Base-by-base conservation (phyloP, 2,329 filamentous ascomycete species). In the Diaporthe batatas region DNA sequence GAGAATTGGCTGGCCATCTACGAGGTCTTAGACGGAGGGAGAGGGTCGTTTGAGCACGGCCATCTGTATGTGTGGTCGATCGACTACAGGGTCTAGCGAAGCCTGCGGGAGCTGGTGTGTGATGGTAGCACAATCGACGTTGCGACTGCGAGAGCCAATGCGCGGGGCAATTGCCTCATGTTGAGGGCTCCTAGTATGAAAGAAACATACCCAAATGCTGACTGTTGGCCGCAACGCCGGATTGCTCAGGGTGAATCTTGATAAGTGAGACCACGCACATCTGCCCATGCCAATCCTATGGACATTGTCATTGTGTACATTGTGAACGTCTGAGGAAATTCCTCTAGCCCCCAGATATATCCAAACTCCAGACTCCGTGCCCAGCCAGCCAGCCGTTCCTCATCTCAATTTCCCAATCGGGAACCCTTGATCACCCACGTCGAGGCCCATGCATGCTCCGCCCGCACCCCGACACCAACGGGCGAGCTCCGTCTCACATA, bases 301-400 rank as follows among this genome's bases (percentile, higher is more conserved):
- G 32, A n/a, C 62, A 1, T 44, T 11, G 1, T 67, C 1, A 53
- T 39, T 14, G 5, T 23, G 11, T 49, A 12, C 18, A 53, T 21
- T 34, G 47, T 18, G 25, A 6, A 25, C 21, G 51, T 67, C 16
- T 53, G 62, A 39, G 47, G 54, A 21, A 54, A 16, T 53, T 2
- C 36, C 16, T 53, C 12, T n/a, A 14, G n/a, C 21, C 39, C 21
- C 18, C 21, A 34, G 18, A 16, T 11, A 32, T 16, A 34, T 23
- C 18, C 29, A 42, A 7, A 42, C 47, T 65, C 36, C 36, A 70
- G 32, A 23, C 58, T 25, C 69, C 44, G 34, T 58, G 69, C 65
- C 47, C 5, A 36, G 16, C 55, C 23, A 36, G 18, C 55, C 23
- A n/a, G 12, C n/a, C 53, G n/a, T 67, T 5, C 62, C 1, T 39